phyloP scores from a whole-genome alignment of 768 basidiomycete genomes.

The Leucocoprinus sp. region DNA sequence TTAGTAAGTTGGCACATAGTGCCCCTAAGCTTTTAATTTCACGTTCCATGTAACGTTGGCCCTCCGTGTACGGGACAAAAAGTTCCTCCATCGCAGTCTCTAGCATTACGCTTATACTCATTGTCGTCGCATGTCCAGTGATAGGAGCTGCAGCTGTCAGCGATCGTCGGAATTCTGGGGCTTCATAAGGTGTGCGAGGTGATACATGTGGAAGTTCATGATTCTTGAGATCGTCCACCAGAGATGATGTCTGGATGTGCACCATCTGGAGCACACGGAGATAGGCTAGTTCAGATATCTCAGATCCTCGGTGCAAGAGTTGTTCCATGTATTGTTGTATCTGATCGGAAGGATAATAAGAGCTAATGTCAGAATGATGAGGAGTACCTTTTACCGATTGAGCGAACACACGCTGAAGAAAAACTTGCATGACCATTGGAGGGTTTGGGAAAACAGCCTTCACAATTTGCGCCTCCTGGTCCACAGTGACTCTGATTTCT shows the following conservation, averaged over 20 bases:
- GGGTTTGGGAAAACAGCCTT: slow-evolving; percentile 98
- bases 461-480: slow-evolving; percentile 95
- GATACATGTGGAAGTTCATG: slow-evolving; percentile 74
- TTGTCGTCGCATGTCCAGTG: slow-evolving; percentile 37
- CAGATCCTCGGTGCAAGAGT: slow-evolving; percentile 65
- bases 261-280: slow-evolving; percentile 86
- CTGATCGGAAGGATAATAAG: slow-evolving; percentile 30
- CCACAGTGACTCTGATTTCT: slow-evolving; percentile 87
- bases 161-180: slow-evolving; percentile 50
- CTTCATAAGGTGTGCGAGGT: slow-evolving; percentile 57
- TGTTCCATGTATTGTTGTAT: slow-evolving; percentile 96
- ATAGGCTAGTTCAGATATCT: slow-evolving; percentile 82
- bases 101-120: slow-evolving; percentile 77
- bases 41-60: slow-evolving; percentile 82
- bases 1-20: slow-evolving; percentile 66
- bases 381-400: slow-evolving; percentile 68
- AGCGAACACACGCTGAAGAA: slow-evolving; percentile 93
- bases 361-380: not conserved
- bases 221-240: slow-evolving; percentile 87
- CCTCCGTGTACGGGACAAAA: slow-evolving; percentile 91
- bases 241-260: slow-evolving; percentile 64
- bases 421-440: slow-evolving; percentile 94
- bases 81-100: slow-evolving; percentile 95
- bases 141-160: slow-evolving; percentile 38
- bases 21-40: slow-evolving; percentile 80